Evolutionary conservation across 1,284 basidiomycete species (phyloP), one percentile per base, ranked within the genome.

Genomic region (Tylopilus sp.): DNA sequence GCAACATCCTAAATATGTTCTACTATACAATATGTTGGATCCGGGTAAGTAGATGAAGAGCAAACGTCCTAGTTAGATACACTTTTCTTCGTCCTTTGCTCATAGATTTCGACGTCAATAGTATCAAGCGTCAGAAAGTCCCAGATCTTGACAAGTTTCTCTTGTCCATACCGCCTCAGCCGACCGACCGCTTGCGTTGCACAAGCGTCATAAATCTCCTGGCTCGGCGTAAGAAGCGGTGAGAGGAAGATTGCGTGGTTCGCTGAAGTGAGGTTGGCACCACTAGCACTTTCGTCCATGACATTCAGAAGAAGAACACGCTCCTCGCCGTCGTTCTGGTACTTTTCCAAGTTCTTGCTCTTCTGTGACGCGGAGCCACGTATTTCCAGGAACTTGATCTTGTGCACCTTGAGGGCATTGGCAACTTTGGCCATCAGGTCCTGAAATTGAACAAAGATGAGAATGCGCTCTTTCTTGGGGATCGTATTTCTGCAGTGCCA

Each of bases 241-340:
- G 91, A 94, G 44, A 97, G 74, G 77, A 97, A 97, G 64, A 97
- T 88, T 30, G 92, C 94, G 61, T 96, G 92, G 71, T 95, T 97
- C 13, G 95, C 94, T 16, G 82, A 85, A 1, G 94, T 97, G 60
- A 97, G 70, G 66, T 97, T 97, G 55, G 91, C 85, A 43, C 94
- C 94, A 43, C 92, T 92, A 2, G 94, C 93, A 52, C 88, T 92
- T 64, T 96, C 92, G 67, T 96, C 92, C 78, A 90, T 93, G 54
- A 96, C 88, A 59, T 92, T 92, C 52, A 97, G 74, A 46, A 97
- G 74, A 28, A 97, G 74, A 2, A 97, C 92, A 9, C 91, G 84
- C 56, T 85, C 82, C 47, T 77, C 72, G 56, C 83, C 79, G 34
- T 82, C 74, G 41, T 81, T 79, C 71, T 97, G 92, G 79, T 96